Evolutionary conservation across 1,284 basidiomycete genomes (phyloP).

Genomic region (Macrocystidia cucumis): DNA sequence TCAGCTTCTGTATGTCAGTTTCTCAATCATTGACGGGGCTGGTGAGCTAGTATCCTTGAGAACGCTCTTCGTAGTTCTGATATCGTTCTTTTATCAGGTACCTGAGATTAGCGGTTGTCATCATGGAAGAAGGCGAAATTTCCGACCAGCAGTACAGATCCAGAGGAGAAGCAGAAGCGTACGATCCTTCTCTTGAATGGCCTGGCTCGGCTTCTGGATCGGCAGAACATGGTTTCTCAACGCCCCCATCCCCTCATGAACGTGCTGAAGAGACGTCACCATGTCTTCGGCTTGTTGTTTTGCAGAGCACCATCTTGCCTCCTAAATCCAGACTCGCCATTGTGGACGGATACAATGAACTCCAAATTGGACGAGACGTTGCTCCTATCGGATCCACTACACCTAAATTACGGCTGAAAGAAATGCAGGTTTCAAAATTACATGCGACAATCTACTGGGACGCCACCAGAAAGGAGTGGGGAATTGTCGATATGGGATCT

Average conservation of each 20-base stretch:
- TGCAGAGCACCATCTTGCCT: slow-evolving; percentile 43
- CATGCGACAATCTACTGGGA: slow-evolving; percentile 75
- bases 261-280: slow-evolving; percentile 15
- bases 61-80: background rate
- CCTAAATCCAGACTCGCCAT: slow-evolving; percentile 43
- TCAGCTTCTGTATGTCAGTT: background rate
- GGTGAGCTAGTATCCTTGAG: background rate
- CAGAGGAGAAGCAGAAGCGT: slow-evolving; percentile 15
- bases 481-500: slow-evolving; percentile 74
- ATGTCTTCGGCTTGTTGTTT: slow-evolving; percentile 50
- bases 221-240: slow-evolving; percentile 3
- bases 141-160: slow-evolving; percentile 9
- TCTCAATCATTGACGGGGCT: too few species aligned
- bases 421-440: slow-evolving; percentile 74
- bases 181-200: slow-evolving; percentile 52
- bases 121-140: slow-evolving; percentile 23
- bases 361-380: slow-evolving; percentile 65
- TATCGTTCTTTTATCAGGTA: background rate
- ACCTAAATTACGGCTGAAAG: slow-evolving; percentile 66
- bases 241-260: slow-evolving; percentile 9
- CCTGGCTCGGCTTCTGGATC: slow-evolving; percentile 24
- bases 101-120: background rate
- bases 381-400: slow-evolving; percentile 37
- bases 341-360: slow-evolving; percentile 53
- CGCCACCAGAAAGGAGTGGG: slow-evolving; percentile 46